Evolutionary conservation across 2,329 filamentous ascomycete genomes (phyloP), one percentile per base, ranked within the genome.

Genomic region (Fusarium beomiforme): DNA sequence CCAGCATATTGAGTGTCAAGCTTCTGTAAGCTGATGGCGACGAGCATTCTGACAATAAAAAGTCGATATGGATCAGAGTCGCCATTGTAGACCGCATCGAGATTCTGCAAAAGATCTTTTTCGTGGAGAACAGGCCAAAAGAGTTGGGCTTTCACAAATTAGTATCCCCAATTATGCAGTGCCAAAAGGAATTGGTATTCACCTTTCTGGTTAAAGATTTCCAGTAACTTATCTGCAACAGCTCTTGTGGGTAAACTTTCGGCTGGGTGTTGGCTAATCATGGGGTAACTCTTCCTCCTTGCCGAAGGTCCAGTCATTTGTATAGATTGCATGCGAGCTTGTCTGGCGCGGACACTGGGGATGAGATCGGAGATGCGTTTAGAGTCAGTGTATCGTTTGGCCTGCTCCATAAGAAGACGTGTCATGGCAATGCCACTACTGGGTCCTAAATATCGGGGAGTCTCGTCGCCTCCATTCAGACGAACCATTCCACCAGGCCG

Each of bases 371-470:
- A 94, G 79, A 98, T 98, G 72, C 92, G 94, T 80, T 94, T 93
- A 8, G 94, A 92, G 76, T 96, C 92, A 29, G 94, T 97, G 77
- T 95, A 97, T 70, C 94, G 92, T 83, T 97, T 98, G 57, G 95
- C 95, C 81, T 97, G 90, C 79, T 98, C 95, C 92, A 99, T 98
- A 14, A 99, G 91, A 73, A 98, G 87, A 33, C 95, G 90, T 16
- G 95, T 97, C 85, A 98, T 97, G 78, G 94, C 93, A 76, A 98
- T 97, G 65, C 95, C 96, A 79, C 95, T 98, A 51, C 95, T 97
- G 5, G 96, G 93, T 0, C 96, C 96, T 5, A 99, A 85, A 79
- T 96, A 98, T 69, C 95, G 93, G 19, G 93, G 91, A 3, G 89
- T 91, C 81, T 98, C 95, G 79, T 97, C 94, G 60, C 91, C 91